These are phyloP conservation scores for Tilletia caries DNA, from an alignment of 1,284 basidiomycete genomes.

Conservation along the genomic window DNA sequence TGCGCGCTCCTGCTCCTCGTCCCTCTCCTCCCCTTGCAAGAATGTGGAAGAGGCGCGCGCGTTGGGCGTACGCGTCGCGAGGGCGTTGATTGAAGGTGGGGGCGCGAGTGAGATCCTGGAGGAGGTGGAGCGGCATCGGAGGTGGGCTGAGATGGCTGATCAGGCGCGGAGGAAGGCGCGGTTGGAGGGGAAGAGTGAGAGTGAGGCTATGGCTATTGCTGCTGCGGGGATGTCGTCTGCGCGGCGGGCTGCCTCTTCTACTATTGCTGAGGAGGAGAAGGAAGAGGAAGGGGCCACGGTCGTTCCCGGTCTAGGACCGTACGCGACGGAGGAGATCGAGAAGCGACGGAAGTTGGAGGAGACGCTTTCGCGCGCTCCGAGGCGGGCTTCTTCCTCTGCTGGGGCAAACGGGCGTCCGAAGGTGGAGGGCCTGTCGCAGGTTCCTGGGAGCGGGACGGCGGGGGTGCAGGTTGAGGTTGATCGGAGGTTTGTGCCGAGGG, in stretches of 20 bases:
- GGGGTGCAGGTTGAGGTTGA: slow-evolving; percentile 38
- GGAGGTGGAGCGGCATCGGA: slow-evolving; percentile 51
- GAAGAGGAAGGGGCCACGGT: neutral
- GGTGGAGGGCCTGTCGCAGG: slow-evolving; percentile 15
- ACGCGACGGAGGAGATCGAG: slow-evolving; percentile 16
- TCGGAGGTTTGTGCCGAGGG: slow-evolving; percentile 39
- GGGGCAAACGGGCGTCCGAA: slow-evolving; percentile 18
- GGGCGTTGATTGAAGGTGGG: slow-evolving; percentile 35
- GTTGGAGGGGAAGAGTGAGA: slow-evolving; percentile 12
- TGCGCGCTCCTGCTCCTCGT: slow-evolving; percentile 30
- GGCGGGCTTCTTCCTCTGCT: slow-evolving; percentile 12
- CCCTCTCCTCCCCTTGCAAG: slow-evolving; percentile 27
- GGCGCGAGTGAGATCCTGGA: slow-evolving; percentile 44
- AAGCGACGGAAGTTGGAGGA: slow-evolving; percentile 28
- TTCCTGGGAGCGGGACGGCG: slow-evolving; percentile 16
- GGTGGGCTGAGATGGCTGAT: slow-evolving; percentile 47
- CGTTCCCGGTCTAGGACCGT: slow-evolving; percentile 5
- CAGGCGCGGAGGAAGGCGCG: slow-evolving; percentile 10
- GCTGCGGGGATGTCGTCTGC: neutral
- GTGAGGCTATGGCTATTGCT: slow-evolving; percentile 10
- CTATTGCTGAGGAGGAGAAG: neutral
- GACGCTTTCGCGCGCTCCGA: slow-evolving; percentile 25
- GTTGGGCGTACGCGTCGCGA: slow-evolving; percentile 42
- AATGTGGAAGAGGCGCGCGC: slow-evolving; percentile 35
- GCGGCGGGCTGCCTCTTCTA: neutral